Base-by-base conservation (phyloP, 2,329 filamentous ascomycete genomes). In the Cladobotryum mycophilum region DNA sequence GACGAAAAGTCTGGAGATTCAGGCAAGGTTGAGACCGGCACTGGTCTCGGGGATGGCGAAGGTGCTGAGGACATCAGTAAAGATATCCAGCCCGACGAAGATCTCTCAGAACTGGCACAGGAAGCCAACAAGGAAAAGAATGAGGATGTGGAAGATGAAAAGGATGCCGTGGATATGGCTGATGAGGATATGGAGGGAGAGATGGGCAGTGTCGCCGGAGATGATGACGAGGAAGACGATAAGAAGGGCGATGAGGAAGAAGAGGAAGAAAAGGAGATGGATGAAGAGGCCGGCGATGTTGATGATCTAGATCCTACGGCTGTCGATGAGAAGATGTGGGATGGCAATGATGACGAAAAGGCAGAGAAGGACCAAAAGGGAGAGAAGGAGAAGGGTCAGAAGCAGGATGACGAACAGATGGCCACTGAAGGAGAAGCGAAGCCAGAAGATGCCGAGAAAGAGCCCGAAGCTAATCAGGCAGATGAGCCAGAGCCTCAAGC, bases 311-410 rank as follows among this genome's bases (percentile, higher is more conserved):
- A 96, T 59, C 86, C 89, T 12, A 87, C 84, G 14, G 88, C 92
- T 17, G 87, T 97, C 1, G 95, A 99, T 64, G 95, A 99, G 72
- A 99, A 97, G 75, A 90, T 97, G 80, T 99, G 93, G 93, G 91
- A 99, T 68, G 91, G 90, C 37, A 84, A 85, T 42, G 84, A 86
- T 48, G 85, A 89, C 41, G 79, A 91, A 41, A 83, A 91, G 44
- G 84, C 87, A 1, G 86, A 92, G 44, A 93, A 93, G 58, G 87
- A 96, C 41, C 86, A 89, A 61, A 76, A 89, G 62, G 85, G 82
- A 5, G 83, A 90, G 49, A 78, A 89, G 53, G 73, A 86, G 17
- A 84, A 88, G 61, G 85, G 84, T 0, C 76, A 86, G 55, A 79
- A 87, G 62, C 77, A 84, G 54, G 77, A 81, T 13, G 79, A 85